A percentile compares a stretch with the other conserved stretches of the same genome.
Evolutionary conservation across 2,329 filamentous ascomycete genomes (phyloP).

Genomic region (Botrytis medusae): DNA sequence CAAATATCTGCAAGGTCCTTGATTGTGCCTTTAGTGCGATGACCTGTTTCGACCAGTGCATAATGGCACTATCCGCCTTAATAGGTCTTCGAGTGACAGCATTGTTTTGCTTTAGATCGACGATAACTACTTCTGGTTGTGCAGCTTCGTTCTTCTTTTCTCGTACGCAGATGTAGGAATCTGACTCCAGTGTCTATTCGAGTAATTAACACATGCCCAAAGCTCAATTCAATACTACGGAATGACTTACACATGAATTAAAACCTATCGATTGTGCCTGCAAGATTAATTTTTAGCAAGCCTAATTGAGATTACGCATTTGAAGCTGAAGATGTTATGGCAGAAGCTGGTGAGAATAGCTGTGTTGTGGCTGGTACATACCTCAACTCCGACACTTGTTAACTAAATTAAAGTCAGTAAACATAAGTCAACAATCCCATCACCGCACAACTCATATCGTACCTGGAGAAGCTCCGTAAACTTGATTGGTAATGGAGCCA

Average conservation of each 20-base stretch:
- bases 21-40: slow-evolving; percentile 95
- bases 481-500: slow-evolving; percentile 73
- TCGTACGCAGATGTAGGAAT: slow-evolving; percentile 92
- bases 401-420: slow-evolving; percentile 44
- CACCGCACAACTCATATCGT: slow-evolving; percentile 81
- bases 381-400: slow-evolving; percentile 53
- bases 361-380: slow-evolving; percentile 42
- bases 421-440: slow-evolving; percentile 54
- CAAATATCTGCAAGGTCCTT: slow-evolving; percentile 95
- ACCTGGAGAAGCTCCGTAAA: slow-evolving; percentile 89
- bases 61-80: slow-evolving; percentile 99
- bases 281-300: slow-evolving; percentile 40
- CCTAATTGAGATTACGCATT: slow-evolving; percentile 13
- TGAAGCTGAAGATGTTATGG: slow-evolving; percentile 27
- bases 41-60: slow-evolving; percentile 96
- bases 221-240: slow-evolving; percentile 19
- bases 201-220: slow-evolving; percentile 23
- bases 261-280: slow-evolving; percentile 76
- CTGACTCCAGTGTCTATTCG: slow-evolving; percentile 89
- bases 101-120: slow-evolving; percentile 97
- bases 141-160: slow-evolving; percentile 85
- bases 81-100: slow-evolving; percentile 92
- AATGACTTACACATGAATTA: slow-evolving; percentile 73
- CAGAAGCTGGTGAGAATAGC: slow-evolving; percentile 26
- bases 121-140: slow-evolving; percentile 91